These are phyloP conservation scores for Salix purpurea DNA, from an alignment of 345 rosid genomes.

Conservation along the genomic window DNA sequence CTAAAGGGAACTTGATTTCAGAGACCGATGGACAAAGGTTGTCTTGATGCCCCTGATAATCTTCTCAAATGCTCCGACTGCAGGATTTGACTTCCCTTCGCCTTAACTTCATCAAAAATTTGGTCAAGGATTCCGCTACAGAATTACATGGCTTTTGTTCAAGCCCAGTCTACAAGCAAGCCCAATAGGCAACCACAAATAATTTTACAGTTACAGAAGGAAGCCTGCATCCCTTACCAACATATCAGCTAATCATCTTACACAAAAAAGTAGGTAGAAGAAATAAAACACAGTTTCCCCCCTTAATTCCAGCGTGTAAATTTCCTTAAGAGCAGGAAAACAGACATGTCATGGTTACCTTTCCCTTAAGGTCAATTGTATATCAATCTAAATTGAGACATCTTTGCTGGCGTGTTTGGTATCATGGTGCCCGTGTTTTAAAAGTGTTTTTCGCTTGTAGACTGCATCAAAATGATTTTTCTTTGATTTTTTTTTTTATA, in stretches of 20 bases:
- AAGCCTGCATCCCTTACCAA: not conserved
- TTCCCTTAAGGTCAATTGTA: not conserved
- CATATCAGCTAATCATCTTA: not conserved
- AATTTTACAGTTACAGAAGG: not conserved
- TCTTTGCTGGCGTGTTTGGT: too few species aligned
- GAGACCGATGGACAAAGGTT: not conserved
- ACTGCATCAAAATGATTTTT: too few species aligned
- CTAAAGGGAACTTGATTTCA: not conserved
- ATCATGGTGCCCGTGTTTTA: too few species aligned
- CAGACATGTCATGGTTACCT: not conserved
- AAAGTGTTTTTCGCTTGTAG: too few species aligned
- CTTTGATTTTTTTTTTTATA: too few species aligned
- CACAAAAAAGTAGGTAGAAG: too few species aligned
- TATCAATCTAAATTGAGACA: not conserved
- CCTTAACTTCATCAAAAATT: not conserved
- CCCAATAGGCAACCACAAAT: not conserved
- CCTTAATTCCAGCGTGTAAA: too few species aligned
- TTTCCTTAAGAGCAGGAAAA: not conserved
- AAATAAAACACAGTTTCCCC: too few species aligned
- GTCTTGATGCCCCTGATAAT: not conserved
- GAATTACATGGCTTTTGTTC: not conserved
- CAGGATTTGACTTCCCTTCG: not conserved
- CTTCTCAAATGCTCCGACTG: not conserved
- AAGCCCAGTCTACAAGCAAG: conserved; percentile 14
- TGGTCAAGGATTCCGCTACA: not conserved